Percentiles rank a stretch among this genome's conserved stretches.
Conservation (phyloP, 176 grass and related monocot species). For the Pharus latifolius region DNA sequence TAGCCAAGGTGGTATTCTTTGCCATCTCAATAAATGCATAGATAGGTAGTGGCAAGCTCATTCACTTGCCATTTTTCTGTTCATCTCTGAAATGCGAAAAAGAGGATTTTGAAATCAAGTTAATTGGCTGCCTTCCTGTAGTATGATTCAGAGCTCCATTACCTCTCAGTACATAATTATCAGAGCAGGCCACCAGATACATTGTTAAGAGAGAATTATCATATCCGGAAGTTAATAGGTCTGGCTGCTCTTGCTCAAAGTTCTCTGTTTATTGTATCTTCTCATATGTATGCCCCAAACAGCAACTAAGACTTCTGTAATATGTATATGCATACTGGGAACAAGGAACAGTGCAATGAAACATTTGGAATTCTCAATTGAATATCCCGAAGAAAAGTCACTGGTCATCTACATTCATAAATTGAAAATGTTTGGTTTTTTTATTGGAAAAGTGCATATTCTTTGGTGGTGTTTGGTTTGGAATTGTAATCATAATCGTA, state of each 20-base stretch:
- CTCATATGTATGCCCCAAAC: not conserved
- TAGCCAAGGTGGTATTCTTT: conserved; percentile 9
- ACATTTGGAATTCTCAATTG: not conserved
- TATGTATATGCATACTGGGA: conserved; percentile 14
- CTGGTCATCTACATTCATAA: not conserved
- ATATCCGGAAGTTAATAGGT: conserved; percentile 5
- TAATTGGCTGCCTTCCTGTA: not conserved
- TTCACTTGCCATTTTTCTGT: conserved; percentile 30
- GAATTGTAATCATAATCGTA: no score
- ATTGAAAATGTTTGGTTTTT: no score
- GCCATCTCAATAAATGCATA: conserved; percentile 36
- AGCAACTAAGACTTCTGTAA: not conserved
- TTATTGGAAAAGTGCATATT: no score
- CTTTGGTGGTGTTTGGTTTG: no score
- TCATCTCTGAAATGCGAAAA: conserved; percentile 20
- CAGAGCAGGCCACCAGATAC: conserved; percentile 3
- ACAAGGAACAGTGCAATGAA: conserved; percentile 1
- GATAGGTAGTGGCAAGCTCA: conserved; percentile 33
- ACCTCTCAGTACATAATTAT: conserved; percentile 31
- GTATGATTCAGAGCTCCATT: conserved; percentile 1
- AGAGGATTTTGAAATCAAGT: conserved; percentile 28
- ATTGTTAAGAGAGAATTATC: not conserved
- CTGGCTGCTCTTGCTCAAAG: not conserved
- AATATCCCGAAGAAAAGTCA: not conserved
- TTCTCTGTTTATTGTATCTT: not conserved